phyloP scores from a whole-genome alignment of 2,329 filamentous ascomycete species.

The Anisogramma anomala region DNA sequence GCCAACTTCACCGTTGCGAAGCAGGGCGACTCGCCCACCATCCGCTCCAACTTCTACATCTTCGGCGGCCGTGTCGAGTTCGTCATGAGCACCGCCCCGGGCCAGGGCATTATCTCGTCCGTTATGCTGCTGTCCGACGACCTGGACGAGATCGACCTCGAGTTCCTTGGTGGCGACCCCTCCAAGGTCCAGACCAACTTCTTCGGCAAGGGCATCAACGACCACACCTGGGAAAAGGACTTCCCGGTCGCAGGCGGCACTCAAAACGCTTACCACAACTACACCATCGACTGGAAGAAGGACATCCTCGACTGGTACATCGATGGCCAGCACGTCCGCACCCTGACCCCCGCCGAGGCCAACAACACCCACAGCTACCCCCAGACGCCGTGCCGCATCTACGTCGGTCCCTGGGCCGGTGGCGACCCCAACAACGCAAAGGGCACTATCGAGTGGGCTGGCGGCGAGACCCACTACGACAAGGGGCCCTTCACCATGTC shows the following conservation, averaged over 20 bases:
- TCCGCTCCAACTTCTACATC: slow-evolving; percentile 71
- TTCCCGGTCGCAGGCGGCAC: slow-evolving; percentile 42
- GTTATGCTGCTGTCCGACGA: slow-evolving; percentile 77
- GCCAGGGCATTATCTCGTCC: slow-evolving; percentile 66
- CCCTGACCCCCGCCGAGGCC: slow-evolving; percentile 48
- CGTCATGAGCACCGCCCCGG: slow-evolving; percentile 62
- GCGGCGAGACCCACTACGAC: slow-evolving; percentile 54
- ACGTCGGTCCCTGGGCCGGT: slow-evolving; percentile 55
- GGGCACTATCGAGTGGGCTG: slow-evolving; percentile 57
- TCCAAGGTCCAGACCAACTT: slow-evolving; percentile 60
- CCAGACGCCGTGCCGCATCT: slow-evolving; percentile 64
- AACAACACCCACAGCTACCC: slow-evolving; percentile 55
- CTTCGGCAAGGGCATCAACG: slow-evolving; percentile 61
- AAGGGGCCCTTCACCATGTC: slow-evolving; percentile 63
- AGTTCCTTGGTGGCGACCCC: slow-evolving; percentile 60
- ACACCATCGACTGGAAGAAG: slow-evolving; percentile 62
- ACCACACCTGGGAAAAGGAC: slow-evolving; percentile 51
- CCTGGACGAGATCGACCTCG: slow-evolving; percentile 81
- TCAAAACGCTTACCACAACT: slow-evolving; percentile 58
- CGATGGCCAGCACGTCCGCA: slow-evolving; percentile 55
- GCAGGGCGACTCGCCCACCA: slow-evolving; percentile 64
- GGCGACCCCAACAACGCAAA: slow-evolving; percentile 43
- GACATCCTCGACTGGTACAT: slow-evolving; percentile 57
- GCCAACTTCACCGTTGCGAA: slow-evolving; percentile 61
- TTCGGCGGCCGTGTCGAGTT: slow-evolving; percentile 76